Evolutionary conservation across 257 asterid genomes (phyloP), one percentile per base, ranked within the genome.

Genomic region (Misopates orontium): DNA sequence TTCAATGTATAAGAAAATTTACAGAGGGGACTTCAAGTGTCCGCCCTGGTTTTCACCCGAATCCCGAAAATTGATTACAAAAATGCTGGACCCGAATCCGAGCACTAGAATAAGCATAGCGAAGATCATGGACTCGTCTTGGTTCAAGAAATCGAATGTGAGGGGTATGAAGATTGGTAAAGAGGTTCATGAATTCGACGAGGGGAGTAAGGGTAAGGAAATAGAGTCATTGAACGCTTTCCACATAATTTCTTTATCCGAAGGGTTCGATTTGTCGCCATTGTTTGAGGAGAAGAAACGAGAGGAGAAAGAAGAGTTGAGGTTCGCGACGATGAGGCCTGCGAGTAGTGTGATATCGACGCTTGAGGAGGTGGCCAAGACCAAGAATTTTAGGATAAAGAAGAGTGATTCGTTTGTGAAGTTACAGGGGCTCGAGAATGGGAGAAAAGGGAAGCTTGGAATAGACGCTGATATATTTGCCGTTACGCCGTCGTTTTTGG

Each of bases 31-130:
- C 52, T 81, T 81, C 83, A 75, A 75, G 50, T 74, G 81, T 55
- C 84, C 87, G 70, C 76, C 82, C 20, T 82, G 84, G 87, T 24
- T 78, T 20, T 78, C 87, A 15, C 19, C 82, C 36, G 80, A 78
- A 19, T 66, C 84, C 1, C 65, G 69, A 39, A 73, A 62, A 44
- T 18, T 82, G 17, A 55, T 82, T n/a, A 55, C 70, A 0, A 76
- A 69, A 50, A 75, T 82, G 80, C 42, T 82, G 73, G 87, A 82
- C 56, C 84, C 84, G 4, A 76, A 78, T 56, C 87, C 82, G 3
- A 42, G 45, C 44, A 64, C 84, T 54, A 73, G 87, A 70, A 76
- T 82, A 22, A 66, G 69, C 65, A 73, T 68, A 16, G 68, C 67
- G 24, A 78, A 68, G 69, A 74, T 81, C 36, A 72, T 80, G 80